A percentile compares a stretch with the other conserved stretches of the same genome.
Evolutionary conservation across 2,329 filamentous ascomycete genomes (phyloP).

Genomic region (Clonostachys rosea): DNA sequence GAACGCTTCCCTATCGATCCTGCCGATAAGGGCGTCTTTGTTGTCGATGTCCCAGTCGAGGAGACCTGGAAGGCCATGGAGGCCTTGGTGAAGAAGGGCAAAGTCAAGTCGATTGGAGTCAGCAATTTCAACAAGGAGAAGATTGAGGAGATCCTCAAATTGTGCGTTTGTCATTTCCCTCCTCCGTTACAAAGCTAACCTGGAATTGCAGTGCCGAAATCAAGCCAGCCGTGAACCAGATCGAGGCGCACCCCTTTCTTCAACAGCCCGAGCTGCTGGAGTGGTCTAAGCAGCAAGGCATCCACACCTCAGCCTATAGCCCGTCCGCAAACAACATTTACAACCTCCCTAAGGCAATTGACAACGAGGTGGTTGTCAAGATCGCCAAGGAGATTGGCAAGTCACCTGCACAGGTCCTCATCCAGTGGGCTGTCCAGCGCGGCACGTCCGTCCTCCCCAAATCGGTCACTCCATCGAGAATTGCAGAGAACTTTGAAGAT

Average conservation of each 20-base stretch:
- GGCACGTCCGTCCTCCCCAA: slow-evolving; percentile 67
- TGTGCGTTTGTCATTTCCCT: slow-evolving; percentile 22
- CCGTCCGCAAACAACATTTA: slow-evolving; percentile 56
- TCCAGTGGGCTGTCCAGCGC: slow-evolving; percentile 58
- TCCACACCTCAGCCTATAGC: slow-evolving; percentile 50
- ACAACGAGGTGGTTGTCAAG: slow-evolving; percentile 42
- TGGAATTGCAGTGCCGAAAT: slow-evolving; percentile 28
- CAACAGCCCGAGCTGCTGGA: slow-evolving; percentile 43
- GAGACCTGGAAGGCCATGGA: slow-evolving; percentile 63
- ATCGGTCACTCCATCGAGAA: slow-evolving; percentile 61
- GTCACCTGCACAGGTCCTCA: slow-evolving; percentile 46
- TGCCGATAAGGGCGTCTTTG: slow-evolving; percentile 37
- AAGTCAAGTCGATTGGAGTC: slow-evolving; percentile 52
- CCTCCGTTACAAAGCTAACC: not conserved
- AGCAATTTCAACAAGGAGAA: slow-evolving; percentile 52
- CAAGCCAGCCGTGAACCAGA: slow-evolving; percentile 45
- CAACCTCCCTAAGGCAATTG: slow-evolving; percentile 24
- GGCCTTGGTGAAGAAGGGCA: slow-evolving; percentile 45
- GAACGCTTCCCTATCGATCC: slow-evolving; percentile 31
- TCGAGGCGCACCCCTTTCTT: slow-evolving; percentile 41
- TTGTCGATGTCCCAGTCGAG: slow-evolving; percentile 30
- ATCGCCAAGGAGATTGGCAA: slow-evolving; percentile 47
- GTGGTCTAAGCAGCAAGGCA: slow-evolving; percentile 46
- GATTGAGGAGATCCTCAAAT: slow-evolving; percentile 42
- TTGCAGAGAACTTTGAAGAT: slow-evolving; percentile 57